Evolutionary conservation across 2,329 filamentous ascomycete species (phyloP), one percentile per base, ranked within the genome.

Genomic region (Boeremia lycopersici): DNA sequence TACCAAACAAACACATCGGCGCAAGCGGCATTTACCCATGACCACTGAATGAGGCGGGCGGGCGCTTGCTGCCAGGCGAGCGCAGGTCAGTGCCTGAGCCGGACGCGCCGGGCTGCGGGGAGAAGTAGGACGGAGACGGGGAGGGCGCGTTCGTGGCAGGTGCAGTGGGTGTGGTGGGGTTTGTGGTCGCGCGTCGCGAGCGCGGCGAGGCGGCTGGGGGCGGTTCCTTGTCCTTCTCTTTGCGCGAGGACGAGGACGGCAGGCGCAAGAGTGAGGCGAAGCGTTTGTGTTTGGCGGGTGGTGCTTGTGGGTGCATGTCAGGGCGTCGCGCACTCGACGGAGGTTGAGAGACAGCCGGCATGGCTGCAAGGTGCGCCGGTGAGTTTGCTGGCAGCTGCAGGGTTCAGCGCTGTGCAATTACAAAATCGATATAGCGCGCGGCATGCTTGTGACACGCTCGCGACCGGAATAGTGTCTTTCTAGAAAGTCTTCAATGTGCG

Each of bases 21-120:
- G 52, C 53, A 38, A 23, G 15, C 42, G 23, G 43, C 48, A 51
- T 35, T 51, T 56, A 56, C 53, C 53, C 79, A 75, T 79, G 74
- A 48, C 76, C 78, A 61, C 77, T 79, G 59, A 76, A 76, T 43
- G 79, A 81, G 23, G 79, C 78, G 35, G 79, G 80, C 28, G 79
- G 74, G 60, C 76, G 69, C 70, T 73, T 73, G 31, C 59, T 52
- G 35, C 59, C 61, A 17, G 72, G 68, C 45, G 68, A 72, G 60
- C 70, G 69, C 33, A 65, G 36, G 34, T 73, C 70, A 39, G 61
- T 66, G 54, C 60, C 64, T 31, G 69, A 50, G 46, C 52, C 46
- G 30, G 52, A 64, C 3, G 68, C 44, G 41, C 62, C 54, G 31
- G 68, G 56, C 53, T 72, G 69, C 6, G 70, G 61, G n/a, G 67